phyloP scores from a whole-genome alignment of 805 yeast genomes.

The Wickerhamiella sergipiensis region DNA sequence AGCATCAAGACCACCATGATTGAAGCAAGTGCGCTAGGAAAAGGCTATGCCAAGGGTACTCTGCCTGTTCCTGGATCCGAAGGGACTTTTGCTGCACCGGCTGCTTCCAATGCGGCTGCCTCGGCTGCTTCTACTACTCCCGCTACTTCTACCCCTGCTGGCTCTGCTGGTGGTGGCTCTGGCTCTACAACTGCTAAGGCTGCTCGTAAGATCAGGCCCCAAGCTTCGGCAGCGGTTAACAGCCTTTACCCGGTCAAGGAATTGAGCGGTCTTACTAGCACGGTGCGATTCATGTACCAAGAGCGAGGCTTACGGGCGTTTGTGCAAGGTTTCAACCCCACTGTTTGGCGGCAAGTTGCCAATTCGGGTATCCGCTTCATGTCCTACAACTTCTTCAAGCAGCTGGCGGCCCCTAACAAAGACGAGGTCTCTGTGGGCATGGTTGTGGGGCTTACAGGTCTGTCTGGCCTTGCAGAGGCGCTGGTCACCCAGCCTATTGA shows the following conservation, averaged over 20 bases:
- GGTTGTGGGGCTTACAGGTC: slow-evolving; percentile 35
- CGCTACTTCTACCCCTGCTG: not conserved
- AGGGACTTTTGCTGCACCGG: slow-evolving; percentile 7
- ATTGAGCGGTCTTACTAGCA: slow-evolving; percentile 14
- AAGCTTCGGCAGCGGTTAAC: slow-evolving; percentile 1
- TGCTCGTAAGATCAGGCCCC: not conserved
- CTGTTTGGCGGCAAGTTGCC: slow-evolving; percentile 63
- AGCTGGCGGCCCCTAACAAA: slow-evolving; percentile 27
- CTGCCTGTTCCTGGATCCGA: slow-evolving; percentile 21
- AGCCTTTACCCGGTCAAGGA: slow-evolving; percentile 20
- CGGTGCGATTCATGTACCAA: slow-evolving; percentile 43
- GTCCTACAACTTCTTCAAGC: slow-evolving; percentile 65
- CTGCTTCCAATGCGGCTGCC: not conserved
- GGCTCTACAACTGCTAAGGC: not conserved
- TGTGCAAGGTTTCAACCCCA: slow-evolving; percentile 71
- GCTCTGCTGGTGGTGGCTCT: not conserved
- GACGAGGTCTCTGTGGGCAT: slow-evolving; percentile 17
- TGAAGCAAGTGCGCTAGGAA: slow-evolving; percentile 28
- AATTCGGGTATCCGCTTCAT: slow-evolving; percentile 77
- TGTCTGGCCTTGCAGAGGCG: slow-evolving; percentile 61
- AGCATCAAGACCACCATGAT: slow-evolving; percentile 64
- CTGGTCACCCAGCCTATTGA: slow-evolving; percentile 79
- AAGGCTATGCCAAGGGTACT: slow-evolving; percentile 21
- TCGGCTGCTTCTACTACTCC: not conserved
- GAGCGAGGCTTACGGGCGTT: slow-evolving; percentile 68